These are phyloP conservation scores for Gymnopus androsaceus DNA, from an alignment of 1,284 basidiomycete genomes.

Conservation along the genomic window DNA sequence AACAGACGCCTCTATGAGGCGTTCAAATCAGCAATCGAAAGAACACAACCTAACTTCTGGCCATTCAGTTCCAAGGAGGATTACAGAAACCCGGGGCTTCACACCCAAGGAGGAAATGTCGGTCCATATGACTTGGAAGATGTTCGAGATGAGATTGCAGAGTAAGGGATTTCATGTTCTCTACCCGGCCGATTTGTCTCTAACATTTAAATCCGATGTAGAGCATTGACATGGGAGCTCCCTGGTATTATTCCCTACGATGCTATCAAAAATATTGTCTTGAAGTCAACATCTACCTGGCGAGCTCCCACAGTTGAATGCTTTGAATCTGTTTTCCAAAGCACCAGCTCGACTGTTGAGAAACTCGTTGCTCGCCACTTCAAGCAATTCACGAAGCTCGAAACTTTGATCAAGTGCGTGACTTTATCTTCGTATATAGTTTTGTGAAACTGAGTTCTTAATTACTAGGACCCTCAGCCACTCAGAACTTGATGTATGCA, in stretches of 20 bases:
- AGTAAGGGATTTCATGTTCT: slow-evolving; percentile 33
- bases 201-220: slow-evolving; percentile 23
- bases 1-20: slow-evolving; percentile 34
- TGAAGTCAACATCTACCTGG: slow-evolving; percentile 44
- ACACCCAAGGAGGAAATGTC: not conserved
- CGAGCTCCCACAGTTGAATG: slow-evolving; percentile 38
- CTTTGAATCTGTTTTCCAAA: slow-evolving; percentile 33
- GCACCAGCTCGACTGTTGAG: slow-evolving; percentile 14
- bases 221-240: slow-evolving; percentile 53
- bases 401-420: slow-evolving; percentile 12
- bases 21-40: slow-evolving; percentile 38
- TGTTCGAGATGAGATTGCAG: slow-evolving; percentile 31
- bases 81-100: slow-evolving; percentile 10
- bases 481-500: slow-evolving; percentile 5
- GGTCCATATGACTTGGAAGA: slow-evolving; percentile 20
- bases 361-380: not conserved
- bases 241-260: slow-evolving; percentile 52
- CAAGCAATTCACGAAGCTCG: slow-evolving; percentile 10
- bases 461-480: slow-evolving; percentile 1
- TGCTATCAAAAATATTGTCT: slow-evolving; percentile 45
- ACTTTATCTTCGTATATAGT: not conserved
- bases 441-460: not conserved
- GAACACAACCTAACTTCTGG: slow-evolving; percentile 43
- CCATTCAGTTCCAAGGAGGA: slow-evolving; percentile 26
- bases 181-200: not conserved